Evolutionary conservation across 1,284 basidiomycete genomes (phyloP), one percentile per base, ranked within the genome.

Genomic region (Cystobasidium slooffiae): DNA sequence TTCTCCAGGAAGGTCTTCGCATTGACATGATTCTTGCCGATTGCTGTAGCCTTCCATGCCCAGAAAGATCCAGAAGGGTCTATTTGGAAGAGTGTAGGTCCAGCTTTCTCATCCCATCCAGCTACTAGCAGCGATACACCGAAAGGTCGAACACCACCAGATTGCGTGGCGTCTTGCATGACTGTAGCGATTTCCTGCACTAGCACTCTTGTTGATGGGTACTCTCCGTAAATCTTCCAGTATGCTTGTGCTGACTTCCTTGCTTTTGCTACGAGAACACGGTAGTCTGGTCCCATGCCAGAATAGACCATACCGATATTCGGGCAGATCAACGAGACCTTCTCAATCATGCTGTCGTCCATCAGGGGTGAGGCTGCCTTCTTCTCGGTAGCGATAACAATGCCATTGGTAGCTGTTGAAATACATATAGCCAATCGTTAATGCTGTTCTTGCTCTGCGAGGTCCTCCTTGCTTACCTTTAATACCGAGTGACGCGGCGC

Each of bases 11-110:
- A 99, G 1, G 97, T 98, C 85, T 99, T 99, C 68, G 95, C 97
- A 81, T 99, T 99, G 69, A 94, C 90, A 93, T 98, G 98, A 84
- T 99, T 99, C 86, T 99, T 99, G 51, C 97, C 97, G 80, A 99
- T 99, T 16, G 97, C 97, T 81, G 93, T 96, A 14, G 97, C 97
- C 84, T 99, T 99, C 97, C 97, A 99, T 65, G 97, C 95, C 95
- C 95, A 98, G 84, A 94, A 99, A 61, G 93, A 94, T 59, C 97
- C 97, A 59, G 94, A 97, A 20, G 97, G 97, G 85, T 99, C 97
- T 69, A 99, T 96, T 84, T 99, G 97, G 85, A 97, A 99, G 76
- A 99, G 87, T 47, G 89, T 91, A 77, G 94, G 93, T 18, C 96
- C 96, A 22, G 94, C 89, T 81, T 91, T 91, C 78, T 86, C 85